Conservation (phyloP, 257 asterid species). For the Agastache rugosa region DNA sequence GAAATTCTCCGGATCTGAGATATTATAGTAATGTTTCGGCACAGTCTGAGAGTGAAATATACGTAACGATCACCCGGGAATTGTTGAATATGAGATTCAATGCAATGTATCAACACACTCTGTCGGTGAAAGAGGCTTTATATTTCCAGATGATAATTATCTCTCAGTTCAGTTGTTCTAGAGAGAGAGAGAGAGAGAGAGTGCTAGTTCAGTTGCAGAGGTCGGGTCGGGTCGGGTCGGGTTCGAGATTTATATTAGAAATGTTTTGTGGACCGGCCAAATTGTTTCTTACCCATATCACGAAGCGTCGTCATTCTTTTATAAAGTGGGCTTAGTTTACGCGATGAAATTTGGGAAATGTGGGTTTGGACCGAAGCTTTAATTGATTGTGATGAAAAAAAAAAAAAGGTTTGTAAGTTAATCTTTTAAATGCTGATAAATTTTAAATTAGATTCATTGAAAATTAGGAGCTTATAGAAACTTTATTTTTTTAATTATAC, state of each 20-base stretch:
- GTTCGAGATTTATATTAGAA: neutral
- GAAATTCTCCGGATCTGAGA: conserved; percentile 29
- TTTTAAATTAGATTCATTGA: too few species aligned
- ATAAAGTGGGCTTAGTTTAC: neutral
- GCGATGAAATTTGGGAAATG: too few species aligned
- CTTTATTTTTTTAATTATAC: too few species aligned
- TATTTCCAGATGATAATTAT: conserved; percentile 9
- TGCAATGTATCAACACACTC: neutral
- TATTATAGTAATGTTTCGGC: neutral
- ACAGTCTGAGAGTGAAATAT: neutral
- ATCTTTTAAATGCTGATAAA: too few species aligned
- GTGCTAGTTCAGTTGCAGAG: neutral
- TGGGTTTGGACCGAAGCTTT: too few species aligned
- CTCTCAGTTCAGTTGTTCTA: neutral
- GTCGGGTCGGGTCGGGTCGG: conserved; percentile 25
- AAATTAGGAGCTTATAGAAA: too few species aligned
- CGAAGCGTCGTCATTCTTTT: too few species aligned
- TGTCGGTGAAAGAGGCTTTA: conserved; percentile 17
- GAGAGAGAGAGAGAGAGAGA: neutral
- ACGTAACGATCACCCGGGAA: neutral
- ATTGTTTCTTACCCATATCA: too few species aligned
- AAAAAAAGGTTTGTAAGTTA: too few species aligned
- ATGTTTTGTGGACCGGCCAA: neutral
- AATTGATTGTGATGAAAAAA: too few species aligned
- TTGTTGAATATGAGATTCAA: conserved; percentile 12